Base-by-base conservation (phyloP, 1,284 basidiomycete genomes). In the Trichosporon ovoides region DNA sequence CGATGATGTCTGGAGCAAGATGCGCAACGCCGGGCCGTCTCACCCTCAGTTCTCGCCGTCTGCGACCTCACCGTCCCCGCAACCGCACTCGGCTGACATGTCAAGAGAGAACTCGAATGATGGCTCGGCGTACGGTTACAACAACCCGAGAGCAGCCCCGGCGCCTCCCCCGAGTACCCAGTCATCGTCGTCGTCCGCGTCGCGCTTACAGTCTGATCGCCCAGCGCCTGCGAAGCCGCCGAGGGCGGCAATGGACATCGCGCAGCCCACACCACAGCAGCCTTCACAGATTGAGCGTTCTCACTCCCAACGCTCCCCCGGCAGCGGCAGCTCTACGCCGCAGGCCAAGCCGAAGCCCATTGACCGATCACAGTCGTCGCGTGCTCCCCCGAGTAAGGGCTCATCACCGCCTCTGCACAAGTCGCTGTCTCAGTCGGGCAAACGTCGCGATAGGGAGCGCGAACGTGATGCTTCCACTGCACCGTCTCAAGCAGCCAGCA, bases 1-100 rank as follows among this genome's bases (percentile, higher is more conserved):
- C 28, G 60, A 64, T 12, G 87, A 89, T 67, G 86, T 87, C 10
- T 90, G 87, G 86, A 84, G 85, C 72, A 89, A 89, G 83, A 84
- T 94, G 72, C 65, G 71, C 22, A 70, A 76, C 57, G 77, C 72
- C 1, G 75, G 64, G 5, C 71, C 72, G 0, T 40, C 60, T 3
- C 51, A 58, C 12, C 63, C 62, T 20, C 59, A 61, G 13, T 60
- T 60, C 20, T 52, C 43, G 9, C 63, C 69, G 3, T 61, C 66
- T 0, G 35, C 34, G 20, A 53, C 50, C 38, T 46, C 53, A 34
- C 50, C 59, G 7, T 61, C 59, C 37, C 57, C 62, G 5, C 58
- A 63, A 57, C 58, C 59, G n/a, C 48, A 56, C 11, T 63, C 66
- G 5, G 51, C 58, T 11, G 73, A 73, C 20, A 73, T 73, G 74